Evolutionary conservation across 106 monocot genomes (phyloP), one percentile per base, ranked within the genome.

Genomic region (Dioscorea alata): DNA sequence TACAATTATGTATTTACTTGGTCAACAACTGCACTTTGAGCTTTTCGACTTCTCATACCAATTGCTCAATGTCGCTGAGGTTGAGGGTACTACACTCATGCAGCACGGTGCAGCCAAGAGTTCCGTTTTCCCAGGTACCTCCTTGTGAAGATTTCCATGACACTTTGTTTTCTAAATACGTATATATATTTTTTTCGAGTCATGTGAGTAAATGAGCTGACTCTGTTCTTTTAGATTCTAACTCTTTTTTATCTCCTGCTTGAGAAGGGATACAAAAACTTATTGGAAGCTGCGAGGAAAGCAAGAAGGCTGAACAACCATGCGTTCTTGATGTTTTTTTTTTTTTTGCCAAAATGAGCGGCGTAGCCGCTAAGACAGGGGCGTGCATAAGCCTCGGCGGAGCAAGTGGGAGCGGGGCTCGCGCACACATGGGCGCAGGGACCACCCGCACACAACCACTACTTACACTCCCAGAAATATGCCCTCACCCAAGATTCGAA

Each of bases 1-100:
- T 81, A 85, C 92, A 23, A 85, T 99, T n/a, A 90, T 90, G 69
- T 99, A 99, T 49, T 83, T 99, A 20, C 92, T 99, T 60, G 97
- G 92, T 66, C 97, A 99, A 68, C 97, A 99, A 48, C 85, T 85
- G 67, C 90, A 99, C 59, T 90, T 87, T 62, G 97, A 99, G 81
- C 85, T 99, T 50, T 99, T 99, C 65, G 92, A 99, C 65, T 99
- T 92, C 61, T 99, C 87, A 12, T 93, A 87, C 78, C 92, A 99
- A 63, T 78, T 87, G 49, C 92, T 99, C n/a, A 99, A 99, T 75
- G 84, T 99, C 62, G 82, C 92, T 17, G 97, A 99, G 85, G 97
- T 92, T 63, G 97, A 92, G 79, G 77, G 63, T 84, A 77, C 69
- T 15, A 67, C 70, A 34, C 33, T 73, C 13, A 51, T 65, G 61